Base-by-base conservation (phyloP, 2,329 filamentous ascomycete species). In the Lasiodiplodia citricola region DNA sequence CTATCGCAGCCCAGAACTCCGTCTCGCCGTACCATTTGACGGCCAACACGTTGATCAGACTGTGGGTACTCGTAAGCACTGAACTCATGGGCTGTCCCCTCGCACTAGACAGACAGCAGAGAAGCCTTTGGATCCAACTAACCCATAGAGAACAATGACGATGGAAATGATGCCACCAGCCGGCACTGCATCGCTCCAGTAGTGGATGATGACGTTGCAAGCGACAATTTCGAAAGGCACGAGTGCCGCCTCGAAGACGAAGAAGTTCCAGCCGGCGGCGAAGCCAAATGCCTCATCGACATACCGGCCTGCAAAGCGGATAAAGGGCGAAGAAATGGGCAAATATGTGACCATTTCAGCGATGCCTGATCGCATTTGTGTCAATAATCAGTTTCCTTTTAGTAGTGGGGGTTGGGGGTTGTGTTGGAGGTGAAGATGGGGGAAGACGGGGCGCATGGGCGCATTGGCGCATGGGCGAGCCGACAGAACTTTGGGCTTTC, bases 261-360 rank as follows among this genome's bases (percentile, higher is more conserved):
- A 92, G 73, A 91, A 92, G 76, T 92, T 92, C 87, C 90, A 92
- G 5, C 91, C 91, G 1, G 89, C 87, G 7, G 90, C 90, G 68
- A 92, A 90, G 0, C 90, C 90, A 69, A 93, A 91, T 2, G 91
- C 90, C 71, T 92, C 90, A 72, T 93, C 91, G 37, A 93, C 90
- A 72, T 88, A 93, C 57, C 90, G 87, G 16, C 91, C 90, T 4
- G 91, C 91, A 74, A 94, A 92, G 31, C 90, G 88, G 75, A 94
- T 91, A 77, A 94, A 94, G 0, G 91, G 91, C 51, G 90, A 92
- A 0, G 90, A 92, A 66, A 94, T 91, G 8, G 92, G 91, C 2
- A 92, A 82, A 71, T 91, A 92, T 0, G 90, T 91, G 8, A 92
- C 91, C 90, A 93, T 92, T 77, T 93, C 91, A 14, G 90, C 89